Conservation (phyloP, 208 protist species). For the Endotrypanum monterogeii region DNA sequence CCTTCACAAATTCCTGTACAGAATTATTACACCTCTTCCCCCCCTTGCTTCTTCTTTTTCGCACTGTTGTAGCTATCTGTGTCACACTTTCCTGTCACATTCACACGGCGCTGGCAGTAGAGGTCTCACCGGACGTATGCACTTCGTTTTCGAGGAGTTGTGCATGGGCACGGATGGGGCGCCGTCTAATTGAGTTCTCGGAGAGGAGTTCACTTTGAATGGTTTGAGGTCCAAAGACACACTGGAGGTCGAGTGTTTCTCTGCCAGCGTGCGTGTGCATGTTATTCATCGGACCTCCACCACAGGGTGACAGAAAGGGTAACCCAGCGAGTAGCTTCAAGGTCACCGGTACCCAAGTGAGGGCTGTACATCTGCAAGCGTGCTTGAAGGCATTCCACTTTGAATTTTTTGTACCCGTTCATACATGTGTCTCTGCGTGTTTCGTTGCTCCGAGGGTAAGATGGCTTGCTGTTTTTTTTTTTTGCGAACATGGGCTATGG, state of each 20-base stretch:
- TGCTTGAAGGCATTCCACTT: background rate
- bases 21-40: background rate
- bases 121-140: background rate
- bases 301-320: background rate
- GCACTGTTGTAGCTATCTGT: background rate
- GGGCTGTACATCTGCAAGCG: background rate
- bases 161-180: background rate
- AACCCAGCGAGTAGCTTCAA: background rate
- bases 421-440: background rate
- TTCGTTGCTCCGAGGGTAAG: background rate
- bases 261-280: background rate
- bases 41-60: background rate
- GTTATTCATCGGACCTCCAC: background rate
- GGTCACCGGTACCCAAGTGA: background rate
- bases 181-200: background rate
- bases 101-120: background rate
- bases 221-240: background rate
- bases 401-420: background rate
- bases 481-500: background rate
- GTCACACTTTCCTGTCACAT: background rate
- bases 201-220: background rate
- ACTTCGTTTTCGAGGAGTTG: background rate
- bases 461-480: background rate
- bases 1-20: background rate
- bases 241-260: background rate